Evolutionary conservation across 2,329 filamentous ascomycete species (phyloP).

Genomic region (Incumbomyces lentus): DNA sequence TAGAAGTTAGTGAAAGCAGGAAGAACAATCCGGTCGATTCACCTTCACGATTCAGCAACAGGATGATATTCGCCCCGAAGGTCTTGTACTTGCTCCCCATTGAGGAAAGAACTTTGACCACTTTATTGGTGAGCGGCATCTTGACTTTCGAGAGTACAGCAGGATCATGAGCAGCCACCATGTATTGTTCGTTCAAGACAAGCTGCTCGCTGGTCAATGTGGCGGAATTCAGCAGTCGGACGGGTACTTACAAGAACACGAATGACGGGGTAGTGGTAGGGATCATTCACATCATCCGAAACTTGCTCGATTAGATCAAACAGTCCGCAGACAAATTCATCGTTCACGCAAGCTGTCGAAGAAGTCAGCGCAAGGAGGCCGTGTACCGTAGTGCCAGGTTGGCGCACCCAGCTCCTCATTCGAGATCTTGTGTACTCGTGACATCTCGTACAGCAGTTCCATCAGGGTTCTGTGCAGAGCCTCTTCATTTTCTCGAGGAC

Average conservation of each 20-base stretch:
- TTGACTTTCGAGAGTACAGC: conserved; percentile 23
- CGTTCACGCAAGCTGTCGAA: conserved; percentile 47
- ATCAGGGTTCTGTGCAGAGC: conserved; percentile 70
- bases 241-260: conserved; percentile 63
- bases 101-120: conserved; percentile 79
- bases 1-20: background rate
- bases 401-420: conserved; percentile 63
- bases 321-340: conserved; percentile 72
- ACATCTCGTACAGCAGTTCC: conserved; percentile 93
- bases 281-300: conserved; percentile 78
- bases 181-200: conserved; percentile 96
- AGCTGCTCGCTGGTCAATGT: conserved; percentile 45
- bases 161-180: conserved; percentile 60
- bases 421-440: conserved; percentile 72
- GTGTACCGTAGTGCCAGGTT: background rate
- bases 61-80: conserved; percentile 94
- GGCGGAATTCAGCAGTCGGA: background rate
- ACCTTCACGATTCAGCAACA: conserved; percentile 86
- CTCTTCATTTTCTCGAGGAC: conserved; percentile 49
- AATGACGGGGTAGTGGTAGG: conserved; percentile 92
- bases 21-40: conserved; percentile 8
- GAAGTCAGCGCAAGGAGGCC: conserved; percentile 1
- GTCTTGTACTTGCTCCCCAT: conserved; percentile 77
- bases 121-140: conserved; percentile 69
- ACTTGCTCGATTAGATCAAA: conserved; percentile 80